Conservation (phyloP, 2,329 filamentous ascomycete species). For the Daldinia sp. region DNA sequence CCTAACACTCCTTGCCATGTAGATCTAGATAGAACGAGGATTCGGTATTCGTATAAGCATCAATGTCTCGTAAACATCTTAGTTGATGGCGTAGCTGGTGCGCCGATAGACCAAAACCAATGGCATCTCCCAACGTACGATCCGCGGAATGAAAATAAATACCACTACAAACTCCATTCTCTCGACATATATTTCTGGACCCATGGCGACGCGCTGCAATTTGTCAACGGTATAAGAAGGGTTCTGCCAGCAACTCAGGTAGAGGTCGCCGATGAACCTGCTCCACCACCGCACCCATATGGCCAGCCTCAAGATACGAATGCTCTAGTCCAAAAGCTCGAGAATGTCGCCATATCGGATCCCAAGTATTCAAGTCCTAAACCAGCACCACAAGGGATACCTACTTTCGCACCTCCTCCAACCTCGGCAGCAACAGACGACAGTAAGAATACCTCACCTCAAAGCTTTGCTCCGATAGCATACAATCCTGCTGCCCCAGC, state of each 20-base stretch:
- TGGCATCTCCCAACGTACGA: slow-evolving; percentile 84
- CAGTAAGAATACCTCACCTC: slow-evolving; percentile 51
- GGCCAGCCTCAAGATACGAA: slow-evolving; percentile 64
- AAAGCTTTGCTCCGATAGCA: slow-evolving; percentile 72
- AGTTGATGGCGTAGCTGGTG: slow-evolving; percentile 64
- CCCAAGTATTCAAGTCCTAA: slow-evolving; percentile 58
- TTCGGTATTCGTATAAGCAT: slow-evolving; percentile 81
- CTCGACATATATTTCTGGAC: slow-evolving; percentile 86
- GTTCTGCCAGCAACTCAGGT: slow-evolving; percentile 72
- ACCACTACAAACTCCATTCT: slow-evolving; percentile 81
- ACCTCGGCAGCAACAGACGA: slow-evolving; percentile 50
- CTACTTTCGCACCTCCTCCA: slow-evolving; percentile 58
- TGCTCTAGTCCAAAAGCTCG: slow-evolving; percentile 78
- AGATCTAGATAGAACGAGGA: slow-evolving; percentile 74
- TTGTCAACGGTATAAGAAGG: slow-evolving; percentile 75
- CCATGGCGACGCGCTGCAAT: slow-evolving; percentile 75
- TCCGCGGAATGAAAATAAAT: slow-evolving; percentile 78
- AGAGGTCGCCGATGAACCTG: slow-evolving; percentile 74
- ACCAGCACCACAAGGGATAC: slow-evolving; percentile 45
- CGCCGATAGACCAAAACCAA: slow-evolving; percentile 62
- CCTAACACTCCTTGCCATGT: slow-evolving; percentile 24
- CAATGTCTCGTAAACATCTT: slow-evolving; percentile 76
- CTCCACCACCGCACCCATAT: slow-evolving; percentile 58
- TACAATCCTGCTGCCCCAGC: slow-evolving; percentile 85
- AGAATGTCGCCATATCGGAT: slow-evolving; percentile 76